Evolutionary conservation across 1,284 basidiomycete genomes (phyloP).

Genomic region (Pterula multifida): DNA sequence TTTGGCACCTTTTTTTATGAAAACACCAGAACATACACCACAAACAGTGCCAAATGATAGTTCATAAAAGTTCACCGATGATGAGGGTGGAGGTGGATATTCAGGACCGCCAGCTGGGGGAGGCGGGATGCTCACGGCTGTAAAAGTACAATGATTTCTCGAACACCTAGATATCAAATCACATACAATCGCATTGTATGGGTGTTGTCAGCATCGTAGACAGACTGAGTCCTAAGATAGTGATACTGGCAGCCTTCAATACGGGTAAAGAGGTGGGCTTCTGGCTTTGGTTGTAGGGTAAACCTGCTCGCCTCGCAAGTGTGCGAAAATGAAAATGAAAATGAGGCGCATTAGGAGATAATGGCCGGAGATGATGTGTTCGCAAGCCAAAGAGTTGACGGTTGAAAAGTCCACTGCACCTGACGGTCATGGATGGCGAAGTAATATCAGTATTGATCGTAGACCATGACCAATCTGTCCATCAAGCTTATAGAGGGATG

Average conservation of each 20-base stretch:
- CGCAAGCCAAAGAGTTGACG: background rate
- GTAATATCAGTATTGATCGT: too few relatives aligned
- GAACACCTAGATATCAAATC: background rate
- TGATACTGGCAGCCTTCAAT: constrained; percentile 17
- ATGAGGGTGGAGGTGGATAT: constrained; percentile 46
- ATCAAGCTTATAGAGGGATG: too few relatives aligned
- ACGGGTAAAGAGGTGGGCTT: constrained; percentile 8
- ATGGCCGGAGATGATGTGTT: background rate
- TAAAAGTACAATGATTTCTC: constrained; percentile 7
- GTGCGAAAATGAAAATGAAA: constrained; percentile 2
- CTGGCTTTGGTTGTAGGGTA: constrained; percentile 5
- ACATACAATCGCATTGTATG: constrained; percentile 27
- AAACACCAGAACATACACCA: constrained; percentile 84
- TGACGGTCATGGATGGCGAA: background rate
- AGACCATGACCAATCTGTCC: too few relatives aligned
- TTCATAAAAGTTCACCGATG: constrained; percentile 69
- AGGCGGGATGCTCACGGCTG: constrained; percentile 4
- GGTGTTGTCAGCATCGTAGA: constrained; percentile 15
- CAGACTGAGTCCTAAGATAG: constrained; percentile 25
- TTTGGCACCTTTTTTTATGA: constrained; percentile 89
- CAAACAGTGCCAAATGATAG: constrained; percentile 81
- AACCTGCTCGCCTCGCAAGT: constrained; percentile 9
- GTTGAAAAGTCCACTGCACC: background rate
- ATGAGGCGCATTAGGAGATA: background rate
- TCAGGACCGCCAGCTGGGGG: background rate